A percentile compares a stretch with the other conserved stretches of the same genome.
Evolutionary conservation across 2,329 filamentous ascomycete species (phyloP).

Genomic region (Aureobasidium namibiae): DNA sequence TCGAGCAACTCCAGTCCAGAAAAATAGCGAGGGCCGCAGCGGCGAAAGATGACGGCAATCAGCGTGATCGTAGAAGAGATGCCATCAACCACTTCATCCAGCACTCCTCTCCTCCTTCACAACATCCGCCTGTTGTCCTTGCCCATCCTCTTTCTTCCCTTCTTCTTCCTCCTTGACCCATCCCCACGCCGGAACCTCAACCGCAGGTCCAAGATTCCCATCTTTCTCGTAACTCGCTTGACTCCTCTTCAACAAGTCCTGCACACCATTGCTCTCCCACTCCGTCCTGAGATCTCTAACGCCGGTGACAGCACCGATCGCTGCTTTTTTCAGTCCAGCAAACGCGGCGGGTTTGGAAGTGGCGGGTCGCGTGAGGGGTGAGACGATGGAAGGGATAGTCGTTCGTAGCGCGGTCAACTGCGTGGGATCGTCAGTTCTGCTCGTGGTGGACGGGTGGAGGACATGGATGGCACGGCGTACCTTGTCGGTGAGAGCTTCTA

Average conservation of each 20-base stretch:
- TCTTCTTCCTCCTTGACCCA: not conserved
- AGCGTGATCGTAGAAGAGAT: not conserved
- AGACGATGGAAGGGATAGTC: conserved; percentile 34
- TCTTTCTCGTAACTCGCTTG: conserved; percentile 30
- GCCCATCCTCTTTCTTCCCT: not conserved
- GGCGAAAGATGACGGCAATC: not conserved
- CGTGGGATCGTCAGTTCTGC: not conserved
- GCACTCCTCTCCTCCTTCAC: not conserved
- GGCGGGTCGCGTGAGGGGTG: conserved; percentile 27
- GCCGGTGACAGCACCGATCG: conserved; percentile 27
- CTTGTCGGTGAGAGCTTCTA: conserved; percentile 37
- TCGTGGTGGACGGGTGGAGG: not conserved
- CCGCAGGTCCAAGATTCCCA: conserved; percentile 26
- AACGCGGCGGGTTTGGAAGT: conserved; percentile 28
- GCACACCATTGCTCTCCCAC: conserved; percentile 31
- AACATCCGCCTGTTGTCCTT: not conserved
- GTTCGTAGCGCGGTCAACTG: conserved; percentile 37
- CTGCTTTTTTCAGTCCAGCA: conserved; percentile 30
- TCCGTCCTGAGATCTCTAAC: conserved; percentile 29
- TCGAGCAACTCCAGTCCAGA: not conserved
- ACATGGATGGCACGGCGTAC: conserved; percentile 19
- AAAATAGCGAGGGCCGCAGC: not conserved
- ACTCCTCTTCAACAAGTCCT: conserved; percentile 27
- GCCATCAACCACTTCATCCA: not conserved
- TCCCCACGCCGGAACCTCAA: conserved; percentile 17